These are phyloP conservation scores for Murraya koenigii DNA, from an alignment of 345 rosid genomes.

Conservation along the genomic window DNA sequence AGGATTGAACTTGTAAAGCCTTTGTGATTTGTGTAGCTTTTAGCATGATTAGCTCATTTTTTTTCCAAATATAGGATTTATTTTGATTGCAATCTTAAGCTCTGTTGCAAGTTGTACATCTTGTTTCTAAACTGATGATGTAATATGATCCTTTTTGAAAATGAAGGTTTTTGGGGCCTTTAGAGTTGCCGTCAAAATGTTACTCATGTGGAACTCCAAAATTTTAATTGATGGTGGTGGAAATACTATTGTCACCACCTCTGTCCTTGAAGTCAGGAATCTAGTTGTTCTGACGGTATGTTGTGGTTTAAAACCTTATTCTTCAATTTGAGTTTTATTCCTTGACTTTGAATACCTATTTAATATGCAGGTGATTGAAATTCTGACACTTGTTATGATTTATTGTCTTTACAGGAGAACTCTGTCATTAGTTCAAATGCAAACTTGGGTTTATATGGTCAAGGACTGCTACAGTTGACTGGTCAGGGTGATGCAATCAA, in stretches of 20 bases:
- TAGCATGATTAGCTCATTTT: not conserved
- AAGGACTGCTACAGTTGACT: slow-evolving; percentile 74
- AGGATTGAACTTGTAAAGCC: not conserved
- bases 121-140: slow-evolving; percentile 8
- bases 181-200: slow-evolving; percentile 84
- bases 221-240: slow-evolving; percentile 94
- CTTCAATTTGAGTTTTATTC: not conserved
- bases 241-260: slow-evolving; percentile 81
- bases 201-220: slow-evolving; percentile 94
- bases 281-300: slow-evolving; percentile 92
- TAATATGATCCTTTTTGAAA: slow-evolving; percentile 16
- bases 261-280: slow-evolving; percentile 94
- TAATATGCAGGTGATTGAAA: slow-evolving; percentile 11
- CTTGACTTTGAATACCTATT: not conserved
- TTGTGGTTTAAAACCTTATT: slow-evolving; percentile 13
- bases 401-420: slow-evolving; percentile 58
- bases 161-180: slow-evolving; percentile 95
- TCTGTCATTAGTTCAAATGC: slow-evolving; percentile 83
- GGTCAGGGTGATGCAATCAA: slow-evolving; percentile 91
- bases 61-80: not conserved
- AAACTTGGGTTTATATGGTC: slow-evolving; percentile 89
- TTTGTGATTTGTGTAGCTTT: not conserved
- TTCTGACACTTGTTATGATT: slow-evolving; percentile 14
- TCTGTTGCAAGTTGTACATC: not conserved
- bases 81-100: slow-evolving; percentile 9